A percentile compares a stretch with the other conserved stretches of the same genome.
phyloP scores from a whole-genome alignment of 192 early-diverging fungal species.

The Coemansia sp. region DNA sequence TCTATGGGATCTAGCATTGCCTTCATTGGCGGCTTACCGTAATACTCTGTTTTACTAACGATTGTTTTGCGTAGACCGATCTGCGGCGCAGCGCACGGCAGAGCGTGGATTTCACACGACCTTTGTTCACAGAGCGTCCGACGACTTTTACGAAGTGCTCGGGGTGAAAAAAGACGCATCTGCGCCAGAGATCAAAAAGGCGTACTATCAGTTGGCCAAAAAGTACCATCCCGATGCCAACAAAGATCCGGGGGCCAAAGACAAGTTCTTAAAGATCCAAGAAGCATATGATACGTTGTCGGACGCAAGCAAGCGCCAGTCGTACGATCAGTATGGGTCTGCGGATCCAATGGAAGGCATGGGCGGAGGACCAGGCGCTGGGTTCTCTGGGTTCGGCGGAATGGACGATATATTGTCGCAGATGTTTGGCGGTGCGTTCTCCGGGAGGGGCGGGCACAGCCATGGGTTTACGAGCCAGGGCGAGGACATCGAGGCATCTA shows the following conservation, averaged over 20 bases:
- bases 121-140: conserved; percentile 31
- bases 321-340: conserved; percentile 92
- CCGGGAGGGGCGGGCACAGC: conserved; percentile 42
- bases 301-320: conserved; percentile 85
- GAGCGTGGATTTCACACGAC: conserved; percentile 42
- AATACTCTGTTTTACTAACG: background rate
- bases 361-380: conserved; percentile 49
- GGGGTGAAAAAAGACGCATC: conserved; percentile 79
- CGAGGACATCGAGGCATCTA: conserved; percentile 62
- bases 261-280: conserved; percentile 97
- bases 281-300: conserved; percentile 96
- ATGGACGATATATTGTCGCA: conserved; percentile 72
- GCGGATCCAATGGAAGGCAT: conserved; percentile 48
- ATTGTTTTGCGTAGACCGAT: background rate
- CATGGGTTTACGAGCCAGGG: conserved; percentile 51
- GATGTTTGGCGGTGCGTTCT: conserved; percentile 67
- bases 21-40: too few species aligned
- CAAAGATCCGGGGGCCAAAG: conserved; percentile 86
- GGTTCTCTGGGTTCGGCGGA: conserved; percentile 54
- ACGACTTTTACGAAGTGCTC: conserved; percentile 84
- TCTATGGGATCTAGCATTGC: background rate
- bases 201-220: conserved; percentile 95
- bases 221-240: conserved; percentile 98
- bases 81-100: conserved; percentile 2
- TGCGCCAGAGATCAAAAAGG: conserved; percentile 90